These are phyloP conservation scores for Margaritispora aquatica DNA, from an alignment of 495 filamentous ascomycete genomes.

Conservation along the genomic window DNA sequence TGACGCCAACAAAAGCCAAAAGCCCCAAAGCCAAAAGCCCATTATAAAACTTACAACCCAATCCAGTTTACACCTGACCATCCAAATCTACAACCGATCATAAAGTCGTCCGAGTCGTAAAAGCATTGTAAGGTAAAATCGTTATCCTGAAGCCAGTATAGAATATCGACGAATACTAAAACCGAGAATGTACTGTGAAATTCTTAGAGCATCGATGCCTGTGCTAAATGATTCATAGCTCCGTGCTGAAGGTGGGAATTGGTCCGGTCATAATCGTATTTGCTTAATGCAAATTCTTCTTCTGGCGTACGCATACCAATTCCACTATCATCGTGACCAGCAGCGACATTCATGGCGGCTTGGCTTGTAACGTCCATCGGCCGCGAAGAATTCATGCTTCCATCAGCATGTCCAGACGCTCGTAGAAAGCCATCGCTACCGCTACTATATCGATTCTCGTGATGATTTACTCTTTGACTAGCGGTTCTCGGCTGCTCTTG, in stretches of 20 bases:
- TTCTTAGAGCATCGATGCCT: background rate
- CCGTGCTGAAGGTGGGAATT: constrained; percentile 8
- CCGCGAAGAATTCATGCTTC: constrained; percentile 9
- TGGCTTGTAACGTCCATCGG: constrained; percentile 27
- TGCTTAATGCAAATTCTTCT: constrained; percentile 48
- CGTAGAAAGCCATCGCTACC: constrained; percentile 33
- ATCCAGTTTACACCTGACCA: constrained; percentile 15
- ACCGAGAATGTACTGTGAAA: too few species aligned
- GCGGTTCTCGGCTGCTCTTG: constrained; percentile 15
- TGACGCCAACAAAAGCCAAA: background rate
- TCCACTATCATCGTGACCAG: constrained; percentile 59
- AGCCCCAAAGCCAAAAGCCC: too few species aligned
- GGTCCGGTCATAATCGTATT: constrained; percentile 36
- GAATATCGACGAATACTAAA: too few species aligned
- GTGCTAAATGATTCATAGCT: constrained; percentile 7
- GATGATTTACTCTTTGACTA: constrained; percentile 27
- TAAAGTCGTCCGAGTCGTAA: constrained; percentile 24
- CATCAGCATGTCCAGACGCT: constrained; percentile 9
- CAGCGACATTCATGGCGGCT: constrained; percentile 26
- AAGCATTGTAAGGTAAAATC: background rate
- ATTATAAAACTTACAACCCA: constrained; percentile 11
- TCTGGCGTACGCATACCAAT: constrained; percentile 61
- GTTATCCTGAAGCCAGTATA: constrained; percentile 13
- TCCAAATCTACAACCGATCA: constrained; percentile 22
- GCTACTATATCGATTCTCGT: constrained; percentile 35